Conservation (phyloP, 495 filamentous ascomycete genomes). For the Podospora appendiculata region DNA sequence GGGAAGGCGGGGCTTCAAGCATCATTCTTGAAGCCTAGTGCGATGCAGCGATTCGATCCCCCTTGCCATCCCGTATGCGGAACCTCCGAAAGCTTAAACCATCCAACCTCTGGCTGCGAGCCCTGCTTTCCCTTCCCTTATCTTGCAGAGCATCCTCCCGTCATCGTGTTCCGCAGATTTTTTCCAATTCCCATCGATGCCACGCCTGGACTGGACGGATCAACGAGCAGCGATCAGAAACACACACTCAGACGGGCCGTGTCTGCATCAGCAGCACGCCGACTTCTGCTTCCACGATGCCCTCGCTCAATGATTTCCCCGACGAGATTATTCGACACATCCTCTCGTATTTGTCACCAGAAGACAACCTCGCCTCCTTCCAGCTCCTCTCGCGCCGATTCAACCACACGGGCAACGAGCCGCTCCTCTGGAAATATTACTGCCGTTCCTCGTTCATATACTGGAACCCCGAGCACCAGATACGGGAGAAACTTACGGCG, state of each 20-base stretch:
- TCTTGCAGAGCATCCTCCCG: too few relatives aligned
- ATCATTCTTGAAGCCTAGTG: neutral
- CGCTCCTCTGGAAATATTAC: slow-evolving; percentile 71
- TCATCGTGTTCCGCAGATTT: too few relatives aligned
- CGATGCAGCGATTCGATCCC: neutral
- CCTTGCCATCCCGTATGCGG: too few relatives aligned
- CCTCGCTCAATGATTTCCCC: slow-evolving; percentile 43
- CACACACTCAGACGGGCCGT: too few relatives aligned
- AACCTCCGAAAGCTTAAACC: too few relatives aligned
- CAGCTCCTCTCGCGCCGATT: slow-evolving; percentile 58
- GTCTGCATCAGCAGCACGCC: too few relatives aligned
- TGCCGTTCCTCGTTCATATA: slow-evolving; percentile 59
- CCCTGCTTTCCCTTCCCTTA: too few relatives aligned
- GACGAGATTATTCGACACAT: slow-evolving; percentile 71
- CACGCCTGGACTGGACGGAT: too few relatives aligned
- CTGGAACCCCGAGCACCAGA: slow-evolving; percentile 64
- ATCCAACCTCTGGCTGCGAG: too few relatives aligned
- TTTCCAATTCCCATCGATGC: too few relatives aligned
- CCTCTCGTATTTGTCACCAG: slow-evolving; percentile 51
- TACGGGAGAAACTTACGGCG: slow-evolving; percentile 45
- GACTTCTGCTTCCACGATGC: slow-evolving; percentile 8
- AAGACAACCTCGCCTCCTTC: slow-evolving; percentile 39
- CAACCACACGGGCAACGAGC: slow-evolving; percentile 55
- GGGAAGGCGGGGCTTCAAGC: neutral
- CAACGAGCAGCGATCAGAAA: too few relatives aligned